These are phyloP conservation scores for Phaeomoniella chlamydospora DNA, from an alignment of 2,329 filamentous ascomycete species.

Conservation along the genomic window DNA sequence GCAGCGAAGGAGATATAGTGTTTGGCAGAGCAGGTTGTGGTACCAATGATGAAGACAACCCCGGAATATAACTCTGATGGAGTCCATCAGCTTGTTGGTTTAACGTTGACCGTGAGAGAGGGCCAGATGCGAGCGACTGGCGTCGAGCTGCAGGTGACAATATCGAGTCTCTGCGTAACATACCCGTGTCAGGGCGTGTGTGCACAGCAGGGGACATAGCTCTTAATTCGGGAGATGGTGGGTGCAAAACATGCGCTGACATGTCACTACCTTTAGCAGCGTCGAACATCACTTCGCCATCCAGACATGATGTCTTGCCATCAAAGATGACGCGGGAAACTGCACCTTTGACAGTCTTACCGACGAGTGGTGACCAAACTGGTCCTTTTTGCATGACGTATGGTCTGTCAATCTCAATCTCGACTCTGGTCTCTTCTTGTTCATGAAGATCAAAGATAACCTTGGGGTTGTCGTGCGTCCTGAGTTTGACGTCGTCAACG, in stretches of 20 bases:
- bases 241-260: conserved; percentile 44
- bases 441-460: conserved; percentile 73
- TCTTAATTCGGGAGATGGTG: conserved; percentile 45
- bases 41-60: conserved; percentile 18
- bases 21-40: conserved; percentile 39
- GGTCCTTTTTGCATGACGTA: conserved; percentile 41
- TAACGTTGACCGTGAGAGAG: conserved; percentile 12
- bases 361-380: conserved; percentile 58
- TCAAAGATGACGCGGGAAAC: conserved; percentile 66
- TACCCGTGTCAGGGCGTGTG: conserved; percentile 5
- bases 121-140: conserved; percentile 21
- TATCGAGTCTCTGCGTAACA: neutral
- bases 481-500: conserved; percentile 55
- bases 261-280: conserved; percentile 55
- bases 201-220: conserved; percentile 16
- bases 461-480: conserved; percentile 65
- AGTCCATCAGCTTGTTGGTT: conserved; percentile 12
- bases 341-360: conserved; percentile 52
- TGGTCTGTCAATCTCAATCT: conserved; percentile 61
- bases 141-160: conserved; percentile 9
- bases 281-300: conserved; percentile 47
- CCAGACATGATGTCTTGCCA: conserved; percentile 59
- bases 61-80: conserved; percentile 32
- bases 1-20: conserved; percentile 42
- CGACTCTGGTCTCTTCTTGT: conserved; percentile 56